Conservation (phyloP, 805 yeast genomes). For the Danielia reshetovae region DNA sequence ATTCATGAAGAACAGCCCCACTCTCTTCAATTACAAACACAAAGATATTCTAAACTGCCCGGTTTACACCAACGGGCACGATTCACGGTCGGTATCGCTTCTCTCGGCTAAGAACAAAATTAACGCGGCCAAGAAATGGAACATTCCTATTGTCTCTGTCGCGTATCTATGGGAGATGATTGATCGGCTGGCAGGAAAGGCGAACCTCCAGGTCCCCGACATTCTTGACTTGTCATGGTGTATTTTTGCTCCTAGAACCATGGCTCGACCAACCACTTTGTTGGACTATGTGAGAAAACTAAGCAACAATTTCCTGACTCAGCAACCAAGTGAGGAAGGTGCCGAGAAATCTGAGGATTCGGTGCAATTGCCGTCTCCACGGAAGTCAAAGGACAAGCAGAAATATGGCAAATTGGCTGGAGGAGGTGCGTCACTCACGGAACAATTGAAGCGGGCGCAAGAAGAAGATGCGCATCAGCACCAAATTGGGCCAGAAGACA, state of each 20-base stretch:
- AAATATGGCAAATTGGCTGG: constrained; percentile 49
- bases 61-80: constrained; percentile 19
- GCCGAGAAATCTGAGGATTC: constrained; percentile 9
- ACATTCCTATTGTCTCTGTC: constrained; percentile 54
- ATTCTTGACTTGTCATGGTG: constrained; percentile 52
- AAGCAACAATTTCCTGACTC: constrained; percentile 2
- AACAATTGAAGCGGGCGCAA: constrained; percentile 10
- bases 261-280: constrained; percentile 21
- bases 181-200: constrained; percentile 18
- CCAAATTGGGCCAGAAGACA: constrained; percentile 2
- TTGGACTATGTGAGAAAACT: constrained; percentile 11
- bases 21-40: constrained; percentile 34
- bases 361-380: constrained; percentile 51
- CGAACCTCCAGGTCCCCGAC: constrained; percentile 30
- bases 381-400: constrained; percentile 38
- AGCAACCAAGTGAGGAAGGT: neutral
- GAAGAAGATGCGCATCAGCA: constrained; percentile 3
- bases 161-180: constrained; percentile 53
- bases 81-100: constrained; percentile 27
- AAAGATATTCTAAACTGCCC: constrained; percentile 34
- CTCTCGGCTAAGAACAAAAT: constrained; percentile 51
- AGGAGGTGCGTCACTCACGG: constrained; percentile 15
- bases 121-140: constrained; percentile 54
- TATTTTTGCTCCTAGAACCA: constrained; percentile 44
- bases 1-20: constrained; percentile 36